A percentile compares a stretch with the other conserved stretches of the same genome.
These are phyloP conservation scores for Rheum nobile DNA, from an alignment of 148 eudicot species.

Conservation along the genomic window DNA sequence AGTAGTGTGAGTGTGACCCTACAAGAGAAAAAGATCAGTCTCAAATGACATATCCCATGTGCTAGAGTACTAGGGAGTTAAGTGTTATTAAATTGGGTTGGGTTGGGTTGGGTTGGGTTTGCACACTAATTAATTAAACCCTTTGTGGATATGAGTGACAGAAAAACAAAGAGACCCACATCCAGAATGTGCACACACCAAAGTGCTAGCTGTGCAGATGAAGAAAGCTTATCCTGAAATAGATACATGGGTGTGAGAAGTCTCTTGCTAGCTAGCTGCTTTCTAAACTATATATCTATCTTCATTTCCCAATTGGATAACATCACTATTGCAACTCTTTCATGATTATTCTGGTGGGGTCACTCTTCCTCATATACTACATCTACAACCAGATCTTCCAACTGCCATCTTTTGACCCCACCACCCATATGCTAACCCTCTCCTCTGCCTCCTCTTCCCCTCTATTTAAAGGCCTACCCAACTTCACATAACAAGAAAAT, in stretches of 20 bases:
- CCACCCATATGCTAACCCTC: slow-evolving; percentile 1
- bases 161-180: slow-evolving; percentile 2
- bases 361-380: neutral
- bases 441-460: neutral
- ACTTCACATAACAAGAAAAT: neutral
- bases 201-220: neutral
- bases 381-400: slow-evolving; percentile 20
- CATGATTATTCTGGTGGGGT: neutral
- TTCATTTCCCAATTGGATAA: slow-evolving; percentile 1
- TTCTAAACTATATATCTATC: neutral
- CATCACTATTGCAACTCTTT: neutral
- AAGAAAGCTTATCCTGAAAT: slow-evolving; percentile 1
- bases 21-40: neutral
- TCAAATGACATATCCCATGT: neutral
- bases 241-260: neutral
- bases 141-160: neutral
- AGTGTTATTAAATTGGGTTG: too few relatives aligned
- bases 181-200: neutral
- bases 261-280: neutral
- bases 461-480: slow-evolving; percentile 1
- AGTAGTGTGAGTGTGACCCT: neutral
- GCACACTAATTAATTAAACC: neutral
- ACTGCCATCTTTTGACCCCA: slow-evolving; percentile 11
- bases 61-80: too few relatives aligned
- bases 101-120: neutral